A percentile compares a stretch with the other conserved stretches of the same genome.
These are phyloP conservation scores for Dictyostelium citrinum DNA, from an alignment of 78 protist species.

Conservation along the genomic window DNA sequence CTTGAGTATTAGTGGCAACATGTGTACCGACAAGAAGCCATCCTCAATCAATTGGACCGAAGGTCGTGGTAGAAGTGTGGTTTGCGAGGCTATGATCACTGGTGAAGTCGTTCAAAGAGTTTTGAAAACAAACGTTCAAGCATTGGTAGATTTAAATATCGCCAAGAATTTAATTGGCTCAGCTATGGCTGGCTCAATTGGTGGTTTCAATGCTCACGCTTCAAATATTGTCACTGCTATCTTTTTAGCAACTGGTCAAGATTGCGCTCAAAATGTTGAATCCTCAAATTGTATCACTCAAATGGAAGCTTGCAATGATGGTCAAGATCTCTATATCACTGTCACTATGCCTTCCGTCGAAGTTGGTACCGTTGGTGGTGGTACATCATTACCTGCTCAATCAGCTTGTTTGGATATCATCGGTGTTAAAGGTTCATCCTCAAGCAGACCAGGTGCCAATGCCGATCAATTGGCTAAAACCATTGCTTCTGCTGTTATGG, in stretches of 20 bases:
- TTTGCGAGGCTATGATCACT: slow-evolving; percentile 90
- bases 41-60: slow-evolving; percentile 93
- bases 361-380: slow-evolving; percentile 99
- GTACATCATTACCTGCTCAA: slow-evolving; percentile 95
- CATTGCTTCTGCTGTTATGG: slow-evolving; percentile 91
- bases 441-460: slow-evolving; percentile 38
- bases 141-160: slow-evolving; percentile 84
- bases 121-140: slow-evolving; percentile 89
- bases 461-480: slow-evolving; percentile 89
- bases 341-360: slow-evolving; percentile 97
- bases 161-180: slow-evolving; percentile 96
- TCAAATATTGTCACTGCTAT: slow-evolving; percentile 97
- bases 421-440: slow-evolving; percentile 81
- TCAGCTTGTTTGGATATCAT: slow-evolving; percentile 82
- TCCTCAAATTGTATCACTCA: slow-evolving; percentile 93
- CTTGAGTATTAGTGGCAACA: slow-evolving; percentile 87
- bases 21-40: slow-evolving; percentile 95
- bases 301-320: slow-evolving; percentile 87
- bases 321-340: slow-evolving; percentile 79
- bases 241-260: slow-evolving; percentile 97
- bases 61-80: slow-evolving; percentile 96
- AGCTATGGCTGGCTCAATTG: slow-evolving; percentile 96
- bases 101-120: slow-evolving; percentile 83
- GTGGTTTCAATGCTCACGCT: slow-evolving; percentile 98
- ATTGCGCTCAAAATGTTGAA: slow-evolving; percentile 97